Conservation (phyloP, 768 basidiomycete genomes). For the Collybia nuda region DNA sequence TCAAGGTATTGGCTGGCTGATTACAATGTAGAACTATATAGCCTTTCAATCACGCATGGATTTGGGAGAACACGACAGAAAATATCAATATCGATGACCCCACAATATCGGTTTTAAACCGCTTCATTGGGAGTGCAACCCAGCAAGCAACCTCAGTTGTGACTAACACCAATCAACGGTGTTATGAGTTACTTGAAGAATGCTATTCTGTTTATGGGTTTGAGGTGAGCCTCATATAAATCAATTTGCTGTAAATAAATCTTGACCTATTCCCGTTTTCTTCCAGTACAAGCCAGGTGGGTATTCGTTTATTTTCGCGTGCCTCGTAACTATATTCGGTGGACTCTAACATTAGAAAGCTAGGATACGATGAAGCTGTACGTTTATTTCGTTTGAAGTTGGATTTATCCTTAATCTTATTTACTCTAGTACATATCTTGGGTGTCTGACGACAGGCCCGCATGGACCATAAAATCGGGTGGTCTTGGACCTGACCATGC, state of each 20-base stretch:
- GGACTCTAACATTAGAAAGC: conserved; percentile 9
- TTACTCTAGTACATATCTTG: conserved; percentile 71
- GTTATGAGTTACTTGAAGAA: conserved; percentile 56
- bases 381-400: conserved; percentile 17
- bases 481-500: conserved; percentile 61
- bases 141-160: conserved; percentile 82
- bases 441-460: conserved; percentile 60
- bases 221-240: conserved; percentile 43
- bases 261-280: neutral
- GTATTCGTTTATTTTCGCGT: conserved; percentile 8
- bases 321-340: conserved; percentile 26
- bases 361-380: conserved; percentile 63
- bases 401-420: neutral
- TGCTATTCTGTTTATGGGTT: conserved; percentile 79
- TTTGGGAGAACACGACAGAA: conserved; percentile 58
- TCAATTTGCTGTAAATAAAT: neutral
- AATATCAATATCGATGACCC: conserved; percentile 58
- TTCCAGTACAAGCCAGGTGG: conserved; percentile 36
- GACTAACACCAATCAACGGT: conserved; percentile 62
- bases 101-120: conserved; percentile 53
- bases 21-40: conserved; percentile 16
- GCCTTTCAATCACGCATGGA: conserved; percentile 74
- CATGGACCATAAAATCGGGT: conserved; percentile 73
- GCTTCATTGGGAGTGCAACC: conserved; percentile 63
- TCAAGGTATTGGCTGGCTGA: neutral